Conservation (phyloP, 495 filamentous ascomycete genomes). For the Patellaria atrata region DNA sequence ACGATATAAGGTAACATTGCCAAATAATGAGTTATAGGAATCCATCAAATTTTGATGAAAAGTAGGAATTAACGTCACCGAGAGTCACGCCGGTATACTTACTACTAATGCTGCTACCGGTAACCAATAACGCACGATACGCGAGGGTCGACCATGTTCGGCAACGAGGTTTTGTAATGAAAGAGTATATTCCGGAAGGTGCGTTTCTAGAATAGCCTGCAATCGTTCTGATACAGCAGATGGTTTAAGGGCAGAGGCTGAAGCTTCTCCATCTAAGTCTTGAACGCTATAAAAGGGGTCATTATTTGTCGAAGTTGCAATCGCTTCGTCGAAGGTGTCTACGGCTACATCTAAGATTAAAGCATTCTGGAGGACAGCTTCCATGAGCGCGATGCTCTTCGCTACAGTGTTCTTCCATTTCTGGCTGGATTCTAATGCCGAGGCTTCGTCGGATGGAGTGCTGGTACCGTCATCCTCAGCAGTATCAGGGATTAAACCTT, state of each 20-base stretch:
- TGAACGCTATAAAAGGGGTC: conserved; percentile 36
- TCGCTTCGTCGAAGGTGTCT: conserved; percentile 59
- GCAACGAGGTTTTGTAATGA: conserved; percentile 35
- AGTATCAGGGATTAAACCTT: conserved; percentile 44
- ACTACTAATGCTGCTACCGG: conserved; percentile 42
- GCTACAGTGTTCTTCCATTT: conserved; percentile 61
- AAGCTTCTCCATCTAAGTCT: conserved; percentile 24
- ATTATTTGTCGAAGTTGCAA: conserved; percentile 49
- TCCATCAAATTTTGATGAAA: too few relatives aligned
- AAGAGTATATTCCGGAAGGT: conserved; percentile 43
- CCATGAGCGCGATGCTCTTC: conserved; percentile 63
- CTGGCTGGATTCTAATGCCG: conserved; percentile 30
- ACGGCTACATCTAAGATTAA: conserved; percentile 38
- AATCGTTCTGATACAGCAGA: conserved; percentile 51
- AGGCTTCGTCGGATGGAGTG: conserved; percentile 27
- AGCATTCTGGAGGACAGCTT: conserved; percentile 54
- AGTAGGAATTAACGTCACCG: not conserved
- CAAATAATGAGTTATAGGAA: too few relatives aligned
- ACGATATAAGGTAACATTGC: too few relatives aligned
- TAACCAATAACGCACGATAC: conserved; percentile 77
- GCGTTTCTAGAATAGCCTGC: conserved; percentile 42
- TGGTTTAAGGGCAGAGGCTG: conserved; percentile 30
- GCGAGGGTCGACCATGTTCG: conserved; percentile 58
- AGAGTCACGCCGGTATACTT: conserved; percentile 23
- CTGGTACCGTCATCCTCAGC: conserved; percentile 26